These are phyloP conservation scores for Fagus crenata DNA, from an alignment of 306 rosid species.

Conservation along the genomic window DNA sequence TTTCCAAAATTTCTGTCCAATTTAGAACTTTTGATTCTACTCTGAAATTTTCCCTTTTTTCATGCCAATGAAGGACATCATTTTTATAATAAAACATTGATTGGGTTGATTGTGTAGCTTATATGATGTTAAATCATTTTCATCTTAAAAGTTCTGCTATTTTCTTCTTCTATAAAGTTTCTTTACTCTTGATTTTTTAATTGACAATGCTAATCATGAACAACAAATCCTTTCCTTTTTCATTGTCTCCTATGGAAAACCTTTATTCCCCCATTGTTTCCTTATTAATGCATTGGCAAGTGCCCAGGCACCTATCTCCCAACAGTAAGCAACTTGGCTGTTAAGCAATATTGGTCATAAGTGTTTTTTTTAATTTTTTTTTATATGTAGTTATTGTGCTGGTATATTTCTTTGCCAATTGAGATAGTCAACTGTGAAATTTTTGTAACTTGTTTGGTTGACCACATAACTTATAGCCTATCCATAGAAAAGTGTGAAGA, in stretches of 20 bases:
- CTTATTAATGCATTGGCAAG: too few relatives aligned
- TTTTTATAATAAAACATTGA: background rate
- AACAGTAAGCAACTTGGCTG: too few relatives aligned
- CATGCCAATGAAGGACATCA: background rate
- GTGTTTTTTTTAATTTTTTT: too few relatives aligned
- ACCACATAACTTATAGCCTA: background rate
- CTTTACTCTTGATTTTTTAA: background rate
- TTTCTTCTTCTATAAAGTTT: background rate
- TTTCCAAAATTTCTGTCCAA: background rate
- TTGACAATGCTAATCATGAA: too few relatives aligned
- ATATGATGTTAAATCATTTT: background rate
- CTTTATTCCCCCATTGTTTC: background rate
- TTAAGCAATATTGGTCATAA: background rate
- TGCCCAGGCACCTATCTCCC: too few relatives aligned
- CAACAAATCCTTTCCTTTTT: background rate
- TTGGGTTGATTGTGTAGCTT: background rate
- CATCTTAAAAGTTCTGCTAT: background rate
- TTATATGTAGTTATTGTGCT: background rate
- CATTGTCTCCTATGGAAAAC: background rate
- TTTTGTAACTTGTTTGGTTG: background rate
- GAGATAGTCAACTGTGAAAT: background rate
- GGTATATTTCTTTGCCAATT: background rate
- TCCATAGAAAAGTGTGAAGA: too few relatives aligned
- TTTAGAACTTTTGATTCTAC: too few relatives aligned
- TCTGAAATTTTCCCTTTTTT: background rate